phyloP scores from a whole-genome alignment of 1,284 basidiomycete genomes.

The Microbotryum silenes-acaulis region DNA sequence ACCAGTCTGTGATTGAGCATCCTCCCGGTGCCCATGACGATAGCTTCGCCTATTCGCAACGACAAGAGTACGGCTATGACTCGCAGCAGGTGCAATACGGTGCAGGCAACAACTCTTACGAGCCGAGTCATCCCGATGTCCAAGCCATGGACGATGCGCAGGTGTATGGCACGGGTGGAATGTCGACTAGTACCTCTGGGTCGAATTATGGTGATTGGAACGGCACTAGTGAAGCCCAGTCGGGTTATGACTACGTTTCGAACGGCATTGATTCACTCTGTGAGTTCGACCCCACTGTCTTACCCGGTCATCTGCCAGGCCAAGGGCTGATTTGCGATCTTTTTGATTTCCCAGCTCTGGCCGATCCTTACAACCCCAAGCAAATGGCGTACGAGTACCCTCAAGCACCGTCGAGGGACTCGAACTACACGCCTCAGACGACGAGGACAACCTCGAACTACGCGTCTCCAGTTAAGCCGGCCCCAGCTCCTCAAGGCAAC shows the following conservation, averaged over 20 bases:
- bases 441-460: too few species aligned
- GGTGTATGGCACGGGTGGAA: constrained; percentile 9
- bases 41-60: neutral
- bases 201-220: constrained; percentile 30
- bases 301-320: too few species aligned
- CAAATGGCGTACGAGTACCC: constrained; percentile 2
- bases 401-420: constrained; percentile 1
- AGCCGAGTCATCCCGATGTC: constrained; percentile 12
- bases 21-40: too few species aligned
- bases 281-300: too few species aligned
- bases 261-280: too few species aligned
- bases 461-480: too few species aligned
- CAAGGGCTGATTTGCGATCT: too few species aligned
- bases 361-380: too few species aligned
- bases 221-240: constrained; percentile 15
- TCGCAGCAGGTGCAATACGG: neutral
- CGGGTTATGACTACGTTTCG: constrained; percentile 27
- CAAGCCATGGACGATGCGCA: constrained; percentile 10
- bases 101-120: constrained; percentile 3
- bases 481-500: too few species aligned
- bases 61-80: neutral
- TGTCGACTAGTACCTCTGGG: constrained; percentile 17
- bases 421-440: constrained; percentile 4
- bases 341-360: too few species aligned
- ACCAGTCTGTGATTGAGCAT: too few species aligned